A percentile compares a stretch with the other conserved stretches of the same genome.
These are phyloP conservation scores for Vanilla planifolia DNA, from an alignment of 106 monocot species.

Conservation along the genomic window DNA sequence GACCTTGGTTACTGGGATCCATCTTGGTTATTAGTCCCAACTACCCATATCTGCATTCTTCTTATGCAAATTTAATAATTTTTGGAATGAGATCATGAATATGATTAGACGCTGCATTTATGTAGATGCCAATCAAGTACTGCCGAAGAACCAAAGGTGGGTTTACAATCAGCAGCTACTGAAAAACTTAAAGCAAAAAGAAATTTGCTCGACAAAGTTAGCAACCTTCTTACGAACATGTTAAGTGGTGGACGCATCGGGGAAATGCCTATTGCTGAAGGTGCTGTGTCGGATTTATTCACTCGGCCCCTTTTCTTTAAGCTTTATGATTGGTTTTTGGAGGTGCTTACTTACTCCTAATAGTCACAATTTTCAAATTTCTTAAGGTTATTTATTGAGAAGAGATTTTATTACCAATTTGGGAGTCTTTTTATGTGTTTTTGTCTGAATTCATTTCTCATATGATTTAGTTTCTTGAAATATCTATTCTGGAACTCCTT, in stretches of 20 bases:
- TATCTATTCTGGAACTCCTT: background rate
- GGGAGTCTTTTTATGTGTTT: too few species aligned
- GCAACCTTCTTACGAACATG: conserved; percentile 92
- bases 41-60: background rate
- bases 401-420: background rate
- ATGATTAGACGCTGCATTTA: background rate
- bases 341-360: conserved; percentile 43
- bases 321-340: conserved; percentile 97
- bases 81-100: background rate
- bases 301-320: conserved; percentile 93
- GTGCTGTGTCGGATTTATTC: conserved; percentile 87
- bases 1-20: too few species aligned
- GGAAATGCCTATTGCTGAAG: conserved; percentile 88
- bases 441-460: too few species aligned
- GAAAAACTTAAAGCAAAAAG: conserved; percentile 60
- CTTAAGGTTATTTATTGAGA: background rate
- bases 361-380: background rate
- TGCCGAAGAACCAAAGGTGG: conserved; percentile 52
- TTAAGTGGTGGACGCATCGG: conserved; percentile 71
- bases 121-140: conserved; percentile 74
- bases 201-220: conserved; percentile 88
- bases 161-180: conserved; percentile 38
- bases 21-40: too few species aligned
- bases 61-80: background rate
- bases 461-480: background rate